phyloP scores from a whole-genome alignment of 345 rosid species.

The Salix suchowensis region DNA sequence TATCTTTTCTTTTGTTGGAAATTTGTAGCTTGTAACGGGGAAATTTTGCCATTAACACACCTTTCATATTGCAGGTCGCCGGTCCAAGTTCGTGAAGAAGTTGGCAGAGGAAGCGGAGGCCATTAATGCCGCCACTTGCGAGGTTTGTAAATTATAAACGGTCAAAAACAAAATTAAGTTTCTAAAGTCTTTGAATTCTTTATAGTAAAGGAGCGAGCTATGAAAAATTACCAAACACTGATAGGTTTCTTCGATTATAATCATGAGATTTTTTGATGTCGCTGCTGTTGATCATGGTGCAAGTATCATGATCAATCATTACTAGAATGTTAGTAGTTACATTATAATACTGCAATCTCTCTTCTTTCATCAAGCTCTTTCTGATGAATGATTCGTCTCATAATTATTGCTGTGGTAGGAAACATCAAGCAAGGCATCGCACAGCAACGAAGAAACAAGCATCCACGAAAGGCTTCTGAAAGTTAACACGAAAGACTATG shows the following conservation, averaged over 20 bases:
- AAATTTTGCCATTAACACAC: background rate
- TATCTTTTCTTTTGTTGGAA: background rate
- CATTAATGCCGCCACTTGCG: conserved; percentile 13
- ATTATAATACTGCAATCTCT: background rate
- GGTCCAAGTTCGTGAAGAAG: conserved; percentile 25
- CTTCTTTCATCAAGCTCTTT: background rate
- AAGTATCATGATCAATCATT: background rate
- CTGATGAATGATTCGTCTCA: background rate
- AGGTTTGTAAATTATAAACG: conserved; percentile 24
- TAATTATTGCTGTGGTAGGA: background rate
- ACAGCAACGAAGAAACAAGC: conserved; percentile 13
- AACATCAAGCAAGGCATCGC: background rate
- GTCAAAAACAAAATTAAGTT: no score
- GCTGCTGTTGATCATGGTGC: background rate
- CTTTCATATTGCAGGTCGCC: conserved; percentile 39
- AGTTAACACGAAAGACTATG: conserved; percentile 67
- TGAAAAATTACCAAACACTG: background rate
- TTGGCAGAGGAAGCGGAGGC: conserved; percentile 17
- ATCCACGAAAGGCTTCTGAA: conserved; percentile 60
- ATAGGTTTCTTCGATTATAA: background rate
- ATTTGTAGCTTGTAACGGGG: background rate
- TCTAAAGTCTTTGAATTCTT: no score
- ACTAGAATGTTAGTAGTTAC: background rate
- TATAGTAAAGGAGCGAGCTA: no score
- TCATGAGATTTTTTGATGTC: background rate